phyloP scores from a whole-genome alignment of 805 yeast genomes.

The Hanseniaspora occidentalis region DNA sequence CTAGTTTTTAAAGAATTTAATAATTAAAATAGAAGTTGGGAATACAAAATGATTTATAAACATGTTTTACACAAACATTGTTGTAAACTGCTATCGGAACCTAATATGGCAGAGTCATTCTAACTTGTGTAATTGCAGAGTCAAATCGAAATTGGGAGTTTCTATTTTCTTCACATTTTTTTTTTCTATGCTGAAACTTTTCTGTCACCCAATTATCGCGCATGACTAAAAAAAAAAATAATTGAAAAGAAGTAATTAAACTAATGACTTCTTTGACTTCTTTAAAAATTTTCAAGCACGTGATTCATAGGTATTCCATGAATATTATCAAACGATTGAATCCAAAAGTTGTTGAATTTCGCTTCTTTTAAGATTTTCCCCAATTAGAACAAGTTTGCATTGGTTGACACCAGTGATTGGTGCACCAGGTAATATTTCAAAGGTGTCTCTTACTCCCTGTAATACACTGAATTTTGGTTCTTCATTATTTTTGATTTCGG shows the following conservation, averaged over 20 bases:
- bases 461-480: slow-evolving; percentile 38
- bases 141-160: no score
- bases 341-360: slow-evolving; percentile 20
- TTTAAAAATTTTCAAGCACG: no score
- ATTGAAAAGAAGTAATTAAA: neutral
- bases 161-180: no score
- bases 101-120: no score
- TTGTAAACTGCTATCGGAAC: no score
- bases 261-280: no score
- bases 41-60: neutral
- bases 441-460: slow-evolving; percentile 90
- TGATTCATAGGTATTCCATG: no score
- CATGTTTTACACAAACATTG: neutral
- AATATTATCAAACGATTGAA: neutral
- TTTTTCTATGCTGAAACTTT: no score
- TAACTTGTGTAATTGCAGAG: no score
- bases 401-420: slow-evolving; percentile 21
- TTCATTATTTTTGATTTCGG: slow-evolving; percentile 11
- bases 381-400: slow-evolving; percentile 64
- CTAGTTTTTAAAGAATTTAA: neutral
- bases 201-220: no score
- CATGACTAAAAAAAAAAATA: neutral
- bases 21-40: no score
- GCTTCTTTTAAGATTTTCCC: slow-evolving; percentile 40
- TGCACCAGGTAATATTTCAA: slow-evolving; percentile 46